Evolutionary conservation across 2,329 filamentous ascomycete genomes (phyloP), one percentile per base, ranked within the genome.

Genomic region (Xylaria arbuscula): DNA sequence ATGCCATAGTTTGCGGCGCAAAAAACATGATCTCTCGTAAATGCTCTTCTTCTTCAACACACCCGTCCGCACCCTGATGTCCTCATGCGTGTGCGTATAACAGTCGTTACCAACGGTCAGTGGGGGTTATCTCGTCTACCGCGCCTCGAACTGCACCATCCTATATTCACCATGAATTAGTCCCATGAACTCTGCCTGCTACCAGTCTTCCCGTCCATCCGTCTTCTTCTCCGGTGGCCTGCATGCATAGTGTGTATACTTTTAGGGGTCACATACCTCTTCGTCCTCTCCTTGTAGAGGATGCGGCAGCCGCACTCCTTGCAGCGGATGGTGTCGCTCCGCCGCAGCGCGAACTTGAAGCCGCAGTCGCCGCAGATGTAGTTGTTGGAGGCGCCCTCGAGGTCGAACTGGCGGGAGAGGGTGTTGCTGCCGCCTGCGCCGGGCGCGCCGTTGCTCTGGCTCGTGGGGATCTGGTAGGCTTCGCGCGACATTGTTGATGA

Each of bases 131-230:
- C 48, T 45, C 45, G 55, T 86, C 86, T 81, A 98, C 82, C 95
- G 89, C 60, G 96, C 96, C 85, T 99, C 94, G 78, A 99, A 98
- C 83, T 99, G 96, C 60, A 98, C 94, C 94, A 98, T 98, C 78
- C 95, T 97, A 75, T 4, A 24, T 17, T 4, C 19, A 40, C 17
- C 32, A 36, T 28, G 28, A 28, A 28, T 63, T 36, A 69, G 59
- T 24, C 24, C 54, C 59, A 61, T 32, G 60, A 54, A 19, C 36
- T 5, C 15, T 15, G 2, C 13, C 3, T 17, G 40, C 5, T 4
- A 28, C 28, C 28, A 28, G 40, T 42, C 5, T 42, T 6, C 40
- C 17, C 4, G 1, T 42, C 15, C 5, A 4, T n/a, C 15, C 13
- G 3, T 45, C 15, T 17, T 7, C 4, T 42, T 42, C 1, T n/a